Evolutionary conservation across 176 grass and related monocot species (phyloP), one percentile per base, ranked within the genome.

Genomic region (Eragrostis nindensis): DNA sequence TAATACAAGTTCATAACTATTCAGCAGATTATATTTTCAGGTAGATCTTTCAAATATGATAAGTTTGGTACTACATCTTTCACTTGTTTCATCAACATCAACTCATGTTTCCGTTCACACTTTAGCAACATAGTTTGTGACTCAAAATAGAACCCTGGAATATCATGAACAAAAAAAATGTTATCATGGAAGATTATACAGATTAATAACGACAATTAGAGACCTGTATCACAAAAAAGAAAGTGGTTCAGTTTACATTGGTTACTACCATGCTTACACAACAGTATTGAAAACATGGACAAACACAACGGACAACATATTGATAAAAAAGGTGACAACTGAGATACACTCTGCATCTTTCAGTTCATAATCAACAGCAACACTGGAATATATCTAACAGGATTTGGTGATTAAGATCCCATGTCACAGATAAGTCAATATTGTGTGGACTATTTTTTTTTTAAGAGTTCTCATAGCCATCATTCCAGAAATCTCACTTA

Each of bases 11-110:
- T 14, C 26, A 72, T 27, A 50, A 27, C 27, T 2, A 18, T 2
- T 5, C 15, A 16, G 15, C 18, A 8, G 14, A 30, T 21, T 73
- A 53, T 73, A n/a, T 73, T 53, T 73, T 32, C 27, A 73, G 38
- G 32, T 24, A 57, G 52, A 75, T 59, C 52, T n/a, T 41, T 42
- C 52, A 41, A 41, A 75, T 57, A 41, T 55, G n/a, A 75, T 6
- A 22, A 74, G 11, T 42, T 42, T 74, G 2, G 11, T 42, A 30
- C 52, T 25, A 1, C 62, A 65, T 39, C 47, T 36, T 73, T 73
- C 27, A n/a, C 36, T 54, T 52, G 12, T 54, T 68, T 66, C 45
- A 38, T 65, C 25, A 38, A 49, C 24, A 65, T 13, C 48, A 50
- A 16, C 43, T 6, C 15, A 24, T 59, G n/a, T 12, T 75, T 54